These are phyloP conservation scores for Stachybotrys elegans DNA, from an alignment of 2,329 filamentous ascomycete genomes.

Conservation along the genomic window DNA sequence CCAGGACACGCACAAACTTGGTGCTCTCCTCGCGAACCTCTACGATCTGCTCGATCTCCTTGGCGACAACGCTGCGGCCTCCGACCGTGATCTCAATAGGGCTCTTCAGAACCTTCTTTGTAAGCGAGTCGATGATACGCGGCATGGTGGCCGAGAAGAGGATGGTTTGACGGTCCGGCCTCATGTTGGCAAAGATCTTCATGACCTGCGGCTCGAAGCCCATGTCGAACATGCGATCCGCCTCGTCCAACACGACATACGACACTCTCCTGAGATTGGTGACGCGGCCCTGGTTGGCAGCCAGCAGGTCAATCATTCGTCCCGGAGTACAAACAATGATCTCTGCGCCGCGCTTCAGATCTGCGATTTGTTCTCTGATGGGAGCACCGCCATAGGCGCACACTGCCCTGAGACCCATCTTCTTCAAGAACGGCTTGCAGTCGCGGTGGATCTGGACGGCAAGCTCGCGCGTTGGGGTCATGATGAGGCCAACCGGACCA, in stretches of 20 bases:
- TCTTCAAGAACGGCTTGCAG: slow-evolving; percentile 89
- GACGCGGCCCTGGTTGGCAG: slow-evolving; percentile 89
- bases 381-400: slow-evolving; percentile 93
- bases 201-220: slow-evolving; percentile 97
- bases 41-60: slow-evolving; percentile 89
- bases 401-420: slow-evolving; percentile 76
- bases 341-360: slow-evolving; percentile 90
- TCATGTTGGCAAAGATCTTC: slow-evolving; percentile 89
- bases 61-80: slow-evolving; percentile 79
- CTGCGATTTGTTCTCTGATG: slow-evolving; percentile 96
- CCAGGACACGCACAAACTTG: slow-evolving; percentile 80
- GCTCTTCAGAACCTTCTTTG: slow-evolving; percentile 79
- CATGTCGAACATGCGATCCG: slow-evolving; percentile 99
- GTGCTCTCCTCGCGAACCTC: slow-evolving; percentile 77
- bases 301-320: slow-evolving; percentile 90
- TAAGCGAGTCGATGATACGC: slow-evolving; percentile 83
- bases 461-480: slow-evolving; percentile 91
- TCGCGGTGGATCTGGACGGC: slow-evolving; percentile 92
- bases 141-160: slow-evolving; percentile 97
- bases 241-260: slow-evolving; percentile 94
- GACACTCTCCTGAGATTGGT: slow-evolving; percentile 86
- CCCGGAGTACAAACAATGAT: slow-evolving; percentile 94
- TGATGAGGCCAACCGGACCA: slow-evolving; percentile 80
- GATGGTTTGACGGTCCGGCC: slow-evolving; percentile 88
- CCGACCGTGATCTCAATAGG: slow-evolving; percentile 92